Evolutionary conservation across 495 filamentous ascomycete species (phyloP).

Genomic region (Xanthoparmelia taractica): DNA sequence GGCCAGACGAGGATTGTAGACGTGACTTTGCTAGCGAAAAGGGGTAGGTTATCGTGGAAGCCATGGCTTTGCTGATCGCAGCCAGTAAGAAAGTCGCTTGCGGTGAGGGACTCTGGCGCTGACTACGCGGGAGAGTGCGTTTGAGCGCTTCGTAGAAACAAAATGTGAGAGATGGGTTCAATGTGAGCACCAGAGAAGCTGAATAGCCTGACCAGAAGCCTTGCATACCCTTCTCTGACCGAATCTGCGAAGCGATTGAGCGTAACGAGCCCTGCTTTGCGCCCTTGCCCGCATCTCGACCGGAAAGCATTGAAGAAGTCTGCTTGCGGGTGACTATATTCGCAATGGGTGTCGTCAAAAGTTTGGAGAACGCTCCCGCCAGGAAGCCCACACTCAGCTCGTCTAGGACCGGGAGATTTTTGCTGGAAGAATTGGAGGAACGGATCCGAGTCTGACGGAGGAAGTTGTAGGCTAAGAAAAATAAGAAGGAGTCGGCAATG

Average conservation of each 20-base stretch:
- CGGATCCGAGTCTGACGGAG: conserved; percentile 55
- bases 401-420: conserved; percentile 54
- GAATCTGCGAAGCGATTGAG: conserved; percentile 58
- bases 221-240: conserved; percentile 58
- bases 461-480: conserved; percentile 75
- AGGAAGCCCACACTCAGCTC: conserved; percentile 70
- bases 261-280: conserved; percentile 36
- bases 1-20: conserved; percentile 46
- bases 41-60: conserved; percentile 76
- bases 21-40: conserved; percentile 76
- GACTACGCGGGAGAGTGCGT: conserved; percentile 43
- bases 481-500: conserved; percentile 70
- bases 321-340: conserved; percentile 82
- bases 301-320: conserved; percentile 47
- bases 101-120: conserved; percentile 46
- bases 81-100: conserved; percentile 63
- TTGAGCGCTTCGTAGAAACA: conserved; percentile 68
- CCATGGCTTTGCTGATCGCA: conserved; percentile 71
- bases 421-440: conserved; percentile 37
- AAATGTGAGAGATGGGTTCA: conserved; percentile 84
- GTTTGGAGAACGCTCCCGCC: conserved; percentile 68
- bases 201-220: conserved; percentile 93
- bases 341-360: conserved; percentile 72
- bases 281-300: conserved; percentile 12
- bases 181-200: conserved; percentile 66